Evolutionary conservation across 1,284 basidiomycete genomes (phyloP).

Genomic region (Anthracocystis setariae): DNA sequence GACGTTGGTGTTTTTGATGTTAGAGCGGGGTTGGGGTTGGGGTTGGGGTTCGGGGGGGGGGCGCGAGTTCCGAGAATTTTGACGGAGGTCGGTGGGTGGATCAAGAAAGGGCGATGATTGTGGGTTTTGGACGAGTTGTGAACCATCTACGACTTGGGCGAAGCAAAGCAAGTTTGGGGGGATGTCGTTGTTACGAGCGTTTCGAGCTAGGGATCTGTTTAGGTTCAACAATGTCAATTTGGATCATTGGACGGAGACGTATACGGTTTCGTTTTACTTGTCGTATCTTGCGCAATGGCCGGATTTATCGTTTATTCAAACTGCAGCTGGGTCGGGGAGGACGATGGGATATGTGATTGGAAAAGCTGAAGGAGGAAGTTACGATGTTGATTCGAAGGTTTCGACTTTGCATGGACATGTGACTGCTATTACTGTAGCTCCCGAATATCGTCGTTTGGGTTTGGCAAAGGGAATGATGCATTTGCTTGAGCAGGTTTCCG

Average conservation of each 20-base stretch:
- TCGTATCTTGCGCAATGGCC: constrained; percentile 88
- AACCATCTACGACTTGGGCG: too few relatives aligned
- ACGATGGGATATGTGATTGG: constrained; percentile 61
- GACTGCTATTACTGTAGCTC: constrained; percentile 88
- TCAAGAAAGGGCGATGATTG: too few relatives aligned
- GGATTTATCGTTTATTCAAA: constrained; percentile 83
- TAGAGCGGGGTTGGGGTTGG: too few relatives aligned
- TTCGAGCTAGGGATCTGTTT: constrained; percentile 86
- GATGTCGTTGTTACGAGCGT: constrained; percentile 86
- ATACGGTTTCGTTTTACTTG: constrained; percentile 85
- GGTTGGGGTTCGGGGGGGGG: too few relatives aligned
- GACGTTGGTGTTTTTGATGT: too few relatives aligned
- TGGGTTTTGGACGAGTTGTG: too few relatives aligned
- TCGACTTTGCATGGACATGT: constrained; percentile 73
- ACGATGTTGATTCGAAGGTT: too few relatives aligned
- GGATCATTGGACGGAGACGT: constrained; percentile 94
- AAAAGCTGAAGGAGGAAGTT: constrained; percentile 55
- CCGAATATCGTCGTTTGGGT: constrained; percentile 84
- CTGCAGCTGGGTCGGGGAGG: constrained; percentile 71
- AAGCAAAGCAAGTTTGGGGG: too few relatives aligned
- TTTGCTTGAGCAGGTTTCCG: constrained; percentile 82
- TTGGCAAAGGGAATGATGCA: constrained; percentile 84
- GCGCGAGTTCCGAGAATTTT: too few relatives aligned
- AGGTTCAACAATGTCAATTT: constrained; percentile 92
- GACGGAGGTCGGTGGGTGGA: too few relatives aligned